Percentiles rank a stretch among this genome's conserved stretches.
Conservation (phyloP, 805 yeast genomes). For the Kazachstania kunashirensis region DNA sequence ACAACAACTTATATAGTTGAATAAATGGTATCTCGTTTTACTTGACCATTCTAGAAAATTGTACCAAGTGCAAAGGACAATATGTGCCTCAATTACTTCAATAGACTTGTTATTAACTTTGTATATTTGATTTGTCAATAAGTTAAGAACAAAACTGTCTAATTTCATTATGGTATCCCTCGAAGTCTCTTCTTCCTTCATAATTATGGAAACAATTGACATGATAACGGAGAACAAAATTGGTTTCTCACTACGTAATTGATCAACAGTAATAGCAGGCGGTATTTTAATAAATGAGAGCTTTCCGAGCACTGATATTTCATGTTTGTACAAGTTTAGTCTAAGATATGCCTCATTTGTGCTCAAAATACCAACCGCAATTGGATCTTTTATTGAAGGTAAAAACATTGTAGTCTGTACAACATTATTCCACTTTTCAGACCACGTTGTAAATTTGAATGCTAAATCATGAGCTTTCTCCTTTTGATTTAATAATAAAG, state of each 20-base stretch:
- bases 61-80: conserved; percentile 67
- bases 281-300: conserved; percentile 51
- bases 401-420: conserved; percentile 37
- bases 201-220: conserved; percentile 45
- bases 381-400: conserved; percentile 40
- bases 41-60: conserved; percentile 75
- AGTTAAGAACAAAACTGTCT: conserved; percentile 43
- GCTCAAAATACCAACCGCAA: conserved; percentile 49
- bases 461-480: conserved; percentile 35
- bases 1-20: conserved; percentile 53
- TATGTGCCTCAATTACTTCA: conserved; percentile 54
- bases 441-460: conserved; percentile 32
- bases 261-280: conserved; percentile 34
- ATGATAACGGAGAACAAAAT: conserved; percentile 55
- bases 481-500: conserved; percentile 18
- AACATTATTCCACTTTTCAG: conserved; percentile 37
- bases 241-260: conserved; percentile 45
- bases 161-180: conserved; percentile 37
- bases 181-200: conserved; percentile 25
- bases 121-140: conserved; percentile 50
- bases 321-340: conserved; percentile 39
- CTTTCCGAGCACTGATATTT: conserved; percentile 36
- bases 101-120: conserved; percentile 60
- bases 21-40: conserved; percentile 66
- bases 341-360: conserved; percentile 50